Evolutionary conservation across 129 eudicot species (phyloP), one percentile per base, ranked within the genome.

Genomic region (Artemisia tridentata): DNA sequence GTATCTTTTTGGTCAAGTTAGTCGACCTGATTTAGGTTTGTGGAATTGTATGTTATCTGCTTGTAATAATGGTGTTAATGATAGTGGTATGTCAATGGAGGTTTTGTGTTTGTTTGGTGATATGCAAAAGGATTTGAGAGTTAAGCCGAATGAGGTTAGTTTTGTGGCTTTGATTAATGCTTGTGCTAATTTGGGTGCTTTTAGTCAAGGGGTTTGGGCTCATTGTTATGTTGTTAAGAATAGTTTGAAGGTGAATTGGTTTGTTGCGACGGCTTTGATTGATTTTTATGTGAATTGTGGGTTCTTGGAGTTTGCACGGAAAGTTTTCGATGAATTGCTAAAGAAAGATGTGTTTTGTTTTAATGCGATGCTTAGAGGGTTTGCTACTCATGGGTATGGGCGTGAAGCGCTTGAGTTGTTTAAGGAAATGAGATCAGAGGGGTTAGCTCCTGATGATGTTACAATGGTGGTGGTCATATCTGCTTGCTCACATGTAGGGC

Each of bases 361-460:
- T 75, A 89, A 89, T 75, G 88, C 88, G 6, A 89, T 89, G 96
- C 81, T 86, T 60, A 79, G 88, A 79, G 92, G 87, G 13, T 82
- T 81, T 1, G 89, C 89, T 2, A 72, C 78, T 49, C 92, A 89
- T 19, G 96, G 96, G 49, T 80, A 72, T 48, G 92, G 87, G 41
- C 73, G 45, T 5, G 61, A 84, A 49, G 91, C 89, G 17, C 60
- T 86, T 52, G 81, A 74, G 20, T 77, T 86, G 5, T 89, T 89
- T 48, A 60, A 75, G 68, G 47, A 14, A 31, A 79, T 89, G 92
- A 47, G 60, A 18, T 27, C 31, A 9, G 84, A 84, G 29, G 84
- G 92, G 18, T 81, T 89, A 13, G 19, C 12, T 38, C 88, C 91
- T 1, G 90, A 89, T 80, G 92, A 86, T 66, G 85, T 86, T 15